Evolutionary conservation across 2,329 filamentous ascomycete species (phyloP).

Genomic region (Berkeleyomyces basicola): DNA sequence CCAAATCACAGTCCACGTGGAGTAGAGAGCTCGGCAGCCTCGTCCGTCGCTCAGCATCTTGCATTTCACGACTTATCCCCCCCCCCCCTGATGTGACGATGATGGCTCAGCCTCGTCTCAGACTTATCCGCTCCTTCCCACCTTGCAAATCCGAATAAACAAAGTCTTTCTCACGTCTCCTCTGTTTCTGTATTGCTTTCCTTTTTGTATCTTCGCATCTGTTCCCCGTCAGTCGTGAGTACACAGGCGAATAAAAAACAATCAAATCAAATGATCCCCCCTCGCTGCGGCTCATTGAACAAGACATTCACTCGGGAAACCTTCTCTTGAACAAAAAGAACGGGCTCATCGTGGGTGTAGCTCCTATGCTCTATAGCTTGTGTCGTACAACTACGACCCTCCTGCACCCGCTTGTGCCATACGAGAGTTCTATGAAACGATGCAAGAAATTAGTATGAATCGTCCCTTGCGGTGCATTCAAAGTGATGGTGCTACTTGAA

Average conservation of each 20-base stretch:
- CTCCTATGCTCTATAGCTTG: background rate
- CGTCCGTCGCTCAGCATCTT: too few relatives aligned
- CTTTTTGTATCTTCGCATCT: too few relatives aligned
- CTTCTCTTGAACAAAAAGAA: background rate
- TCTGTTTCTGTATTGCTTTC: background rate
- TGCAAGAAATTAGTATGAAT: background rate
- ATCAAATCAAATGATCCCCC: too few relatives aligned
- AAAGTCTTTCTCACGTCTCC: too few relatives aligned
- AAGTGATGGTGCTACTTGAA: too few relatives aligned
- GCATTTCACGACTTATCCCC: too few relatives aligned
- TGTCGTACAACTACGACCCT: background rate
- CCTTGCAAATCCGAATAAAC: background rate
- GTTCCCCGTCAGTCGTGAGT: too few relatives aligned
- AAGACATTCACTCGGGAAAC: background rate
- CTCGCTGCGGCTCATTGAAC: background rate
- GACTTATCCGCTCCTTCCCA: background rate
- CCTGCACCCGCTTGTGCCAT: background rate
- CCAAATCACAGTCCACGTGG: too few relatives aligned
- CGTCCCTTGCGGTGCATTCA: background rate
- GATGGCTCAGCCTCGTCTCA: background rate
- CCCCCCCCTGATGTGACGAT: too few relatives aligned
- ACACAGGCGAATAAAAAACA: too few relatives aligned
- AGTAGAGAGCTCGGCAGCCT: too few relatives aligned
- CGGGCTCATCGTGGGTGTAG: background rate
- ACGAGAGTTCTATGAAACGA: background rate